phyloP scores from a whole-genome alignment of 139 green algal genomes.

The Chlamydomonas asymmetrica region DNA sequence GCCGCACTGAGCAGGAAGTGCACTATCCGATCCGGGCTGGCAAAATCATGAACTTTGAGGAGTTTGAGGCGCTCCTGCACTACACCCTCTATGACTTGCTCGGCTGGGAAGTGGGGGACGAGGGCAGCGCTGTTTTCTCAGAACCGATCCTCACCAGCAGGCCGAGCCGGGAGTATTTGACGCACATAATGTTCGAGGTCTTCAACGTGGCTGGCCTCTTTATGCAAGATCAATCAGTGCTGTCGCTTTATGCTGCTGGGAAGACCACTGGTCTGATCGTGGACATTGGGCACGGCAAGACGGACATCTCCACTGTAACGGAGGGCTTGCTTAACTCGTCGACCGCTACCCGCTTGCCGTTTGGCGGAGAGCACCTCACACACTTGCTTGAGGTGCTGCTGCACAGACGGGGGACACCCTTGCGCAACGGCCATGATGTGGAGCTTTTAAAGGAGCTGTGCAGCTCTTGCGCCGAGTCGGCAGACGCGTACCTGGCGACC shows the following conservation, averaged over 20 bases:
- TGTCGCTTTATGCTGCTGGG: constrained; percentile 77
- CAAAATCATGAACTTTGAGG: constrained; percentile 57
- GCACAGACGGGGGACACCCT: not conserved
- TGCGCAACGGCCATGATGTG: not conserved
- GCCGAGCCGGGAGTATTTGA: constrained; percentile 69
- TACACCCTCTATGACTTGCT: constrained; percentile 70
- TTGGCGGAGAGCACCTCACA: constrained; percentile 64
- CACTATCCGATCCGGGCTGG: constrained; percentile 41
- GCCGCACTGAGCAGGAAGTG: not conserved
- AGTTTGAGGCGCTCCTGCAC: constrained; percentile 71
- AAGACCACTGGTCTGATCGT: constrained; percentile 73
- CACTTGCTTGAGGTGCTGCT: constrained; percentile 25
- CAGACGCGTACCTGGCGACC: not conserved
- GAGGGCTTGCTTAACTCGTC: constrained; percentile 71
- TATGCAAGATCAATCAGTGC: constrained; percentile 64
- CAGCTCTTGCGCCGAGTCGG: not conserved
- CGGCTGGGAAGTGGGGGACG: constrained; percentile 68
- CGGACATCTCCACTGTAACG: constrained; percentile 74
- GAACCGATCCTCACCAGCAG: constrained; percentile 71
- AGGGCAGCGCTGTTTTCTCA: constrained; percentile 67
- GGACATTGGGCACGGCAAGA: constrained; percentile 79
- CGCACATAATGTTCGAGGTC: constrained; percentile 80
- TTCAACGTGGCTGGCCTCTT: constrained; percentile 74
- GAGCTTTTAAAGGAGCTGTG: constrained; percentile 28
- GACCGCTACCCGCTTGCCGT: constrained; percentile 50